Evolutionary conservation across 306 rosid species (phyloP), one percentile per base, ranked within the genome.

Genomic region (Quercus parvula): DNA sequence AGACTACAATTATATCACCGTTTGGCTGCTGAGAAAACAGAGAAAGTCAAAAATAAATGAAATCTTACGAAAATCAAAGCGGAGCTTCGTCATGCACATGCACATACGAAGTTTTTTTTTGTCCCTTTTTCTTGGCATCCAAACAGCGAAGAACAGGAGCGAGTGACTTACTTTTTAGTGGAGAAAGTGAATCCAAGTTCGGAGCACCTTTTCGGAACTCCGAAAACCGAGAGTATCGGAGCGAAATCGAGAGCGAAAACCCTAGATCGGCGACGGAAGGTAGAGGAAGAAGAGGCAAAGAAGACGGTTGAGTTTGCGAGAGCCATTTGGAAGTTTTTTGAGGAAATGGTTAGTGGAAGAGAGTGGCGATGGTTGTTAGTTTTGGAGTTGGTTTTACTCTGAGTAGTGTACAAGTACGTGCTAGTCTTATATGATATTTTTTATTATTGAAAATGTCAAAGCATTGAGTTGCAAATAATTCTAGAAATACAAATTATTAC

Each of bases 311-410:
- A 49, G 4, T 79, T 90, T 25, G 90, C 70, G 75, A 87, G 61
- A 57, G 96, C 90, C 98, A 92, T 49, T 49, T 92, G 76, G 75
- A 19, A 46, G 20, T 17, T 41, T 41, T 41, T 41, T 41, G 46
- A 8, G 12, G 46, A 41, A 41, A 41, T 41, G 46, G 46, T 8
- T 41, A 41, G 46, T 41, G 46, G 46, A 41, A 41, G 46, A 41
- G 46, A 41, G 46, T 8, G 46, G 11, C 0, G 12, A 41, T 8
- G 12, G 46, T 0, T 41, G 46, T 41, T 8, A 41, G 46, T 8
- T 8, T 41, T 41, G 46, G 46, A 41, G 46, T 41, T 8, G 0
- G 11, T 41, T 41, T 41, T 2, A 41, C 46, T 38, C 11, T 2
- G 46, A 41, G 46, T 41, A 41, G 46, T 8, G 12, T 41, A 41